These are phyloP conservation scores for Daldinia sp. DNA, from an alignment of 2,329 filamentous ascomycete species.

Conservation along the genomic window DNA sequence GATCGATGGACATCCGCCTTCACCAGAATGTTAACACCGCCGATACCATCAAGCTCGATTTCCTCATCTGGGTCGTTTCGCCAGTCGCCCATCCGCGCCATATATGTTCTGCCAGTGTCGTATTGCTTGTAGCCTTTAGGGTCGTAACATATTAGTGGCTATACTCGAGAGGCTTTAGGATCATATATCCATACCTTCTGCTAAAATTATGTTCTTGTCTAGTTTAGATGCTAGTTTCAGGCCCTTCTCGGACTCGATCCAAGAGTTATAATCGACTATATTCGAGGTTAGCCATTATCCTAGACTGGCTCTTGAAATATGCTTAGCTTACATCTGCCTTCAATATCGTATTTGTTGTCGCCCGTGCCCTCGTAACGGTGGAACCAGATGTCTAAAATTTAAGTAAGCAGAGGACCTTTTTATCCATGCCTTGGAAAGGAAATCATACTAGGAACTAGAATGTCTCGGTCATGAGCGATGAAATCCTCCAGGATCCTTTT, in stretches of 20 bases:
- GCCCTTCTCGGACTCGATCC: conserved; percentile 92
- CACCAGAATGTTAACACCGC: conserved; percentile 96
- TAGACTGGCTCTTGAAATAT: no score
- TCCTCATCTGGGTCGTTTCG: conserved; percentile 91
- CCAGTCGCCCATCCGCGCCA: conserved; percentile 94
- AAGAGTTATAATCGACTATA: conserved; percentile 97
- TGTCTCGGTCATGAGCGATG: conserved; percentile 90
- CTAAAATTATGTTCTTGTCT: conserved; percentile 84
- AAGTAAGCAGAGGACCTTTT: conserved; percentile 25
- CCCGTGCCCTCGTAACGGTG: conserved; percentile 83
- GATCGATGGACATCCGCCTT: conserved; percentile 98
- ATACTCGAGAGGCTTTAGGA: conserved; percentile 17
- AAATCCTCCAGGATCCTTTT: conserved; percentile 93
- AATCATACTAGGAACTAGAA: conserved; percentile 89
- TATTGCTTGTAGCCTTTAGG: conserved; percentile 87
- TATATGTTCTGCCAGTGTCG: conserved; percentile 88
- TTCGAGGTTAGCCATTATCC: conserved; percentile 41
- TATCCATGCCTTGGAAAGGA: neutral
- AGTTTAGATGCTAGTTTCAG: conserved; percentile 79
- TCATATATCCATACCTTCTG: conserved; percentile 76
- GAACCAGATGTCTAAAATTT: conserved; percentile 87
- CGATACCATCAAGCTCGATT: conserved; percentile 92
- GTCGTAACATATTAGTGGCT: conserved; percentile 23
- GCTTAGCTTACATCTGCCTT: conserved; percentile 83
- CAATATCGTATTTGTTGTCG: conserved; percentile 87